Conservation (phyloP, 352 stramenopile species). For the Pythium aristosporum region DNA sequence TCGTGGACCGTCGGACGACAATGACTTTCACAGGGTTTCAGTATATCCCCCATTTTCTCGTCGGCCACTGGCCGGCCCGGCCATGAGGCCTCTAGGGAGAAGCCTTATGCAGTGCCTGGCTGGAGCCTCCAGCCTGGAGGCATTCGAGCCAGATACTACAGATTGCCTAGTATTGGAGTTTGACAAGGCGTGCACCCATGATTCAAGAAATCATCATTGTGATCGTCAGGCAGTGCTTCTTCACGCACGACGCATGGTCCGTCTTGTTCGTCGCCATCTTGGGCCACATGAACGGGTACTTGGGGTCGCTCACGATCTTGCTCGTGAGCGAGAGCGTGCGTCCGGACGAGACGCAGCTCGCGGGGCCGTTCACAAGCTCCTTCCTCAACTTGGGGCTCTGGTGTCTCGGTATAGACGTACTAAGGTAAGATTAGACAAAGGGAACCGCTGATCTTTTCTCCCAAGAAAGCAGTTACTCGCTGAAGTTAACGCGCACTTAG, state of each 20-base stretch:
- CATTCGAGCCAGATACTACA: too few relatives aligned
- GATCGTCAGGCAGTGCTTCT: slow-evolving; percentile 66
- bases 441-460: not conserved
- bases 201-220: slow-evolving; percentile 69
- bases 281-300: slow-evolving; percentile 79
- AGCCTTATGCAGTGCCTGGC: too few relatives aligned
- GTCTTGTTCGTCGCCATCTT: slow-evolving; percentile 64
- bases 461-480: not conserved
- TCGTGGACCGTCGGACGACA: too few relatives aligned
- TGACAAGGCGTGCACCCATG: too few relatives aligned
- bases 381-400: slow-evolving; percentile 83
- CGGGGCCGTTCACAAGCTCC: slow-evolving; percentile 81
- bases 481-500: slow-evolving; percentile 15
- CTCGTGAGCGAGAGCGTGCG: slow-evolving; percentile 83
- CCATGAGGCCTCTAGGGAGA: too few relatives aligned
- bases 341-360: slow-evolving; percentile 63
- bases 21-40: too few relatives aligned
- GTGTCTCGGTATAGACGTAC: too few relatives aligned
- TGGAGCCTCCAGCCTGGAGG: too few relatives aligned
- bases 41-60: too few relatives aligned
- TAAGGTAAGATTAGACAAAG: not conserved
- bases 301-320: slow-evolving; percentile 78
- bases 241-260: slow-evolving; percentile 74
- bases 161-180: too few relatives aligned
- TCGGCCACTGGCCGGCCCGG: too few relatives aligned